A percentile compares a stretch with the other conserved stretches of the same genome.
These are phyloP conservation scores for Clavispora carvajalis DNA, from an alignment of 805 yeast genomes.

Conservation along the genomic window DNA sequence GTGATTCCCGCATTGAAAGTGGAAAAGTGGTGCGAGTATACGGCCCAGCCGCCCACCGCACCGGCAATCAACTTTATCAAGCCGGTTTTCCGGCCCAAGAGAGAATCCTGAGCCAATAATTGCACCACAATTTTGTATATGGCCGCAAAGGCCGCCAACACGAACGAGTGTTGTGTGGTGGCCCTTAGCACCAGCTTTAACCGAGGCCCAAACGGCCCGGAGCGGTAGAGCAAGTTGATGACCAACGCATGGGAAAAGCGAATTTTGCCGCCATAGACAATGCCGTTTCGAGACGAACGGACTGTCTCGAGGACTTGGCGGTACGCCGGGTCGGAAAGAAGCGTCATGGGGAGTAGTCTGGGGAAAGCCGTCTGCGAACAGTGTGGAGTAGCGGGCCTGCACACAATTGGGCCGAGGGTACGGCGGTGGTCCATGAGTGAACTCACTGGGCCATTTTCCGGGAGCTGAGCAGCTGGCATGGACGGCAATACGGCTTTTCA, in stretches of 20 bases:
- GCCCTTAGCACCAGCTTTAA: constrained; percentile 44
- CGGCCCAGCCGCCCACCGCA: constrained; percentile 37
- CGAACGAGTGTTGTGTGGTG: constrained; percentile 50
- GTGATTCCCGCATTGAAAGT: constrained; percentile 47
- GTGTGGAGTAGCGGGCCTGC: constrained; percentile 5
- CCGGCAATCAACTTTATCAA: constrained; percentile 36
- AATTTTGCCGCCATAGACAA: constrained; percentile 57
- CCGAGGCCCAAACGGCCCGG: constrained; percentile 45
- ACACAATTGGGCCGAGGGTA: not conserved
- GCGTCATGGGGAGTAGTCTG: constrained; percentile 10
- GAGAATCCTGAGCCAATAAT: constrained; percentile 25
- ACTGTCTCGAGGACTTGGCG: constrained; percentile 30
- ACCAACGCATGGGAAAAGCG: constrained; percentile 63
- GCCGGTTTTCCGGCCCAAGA: constrained; percentile 28
- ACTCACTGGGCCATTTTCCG: no score
- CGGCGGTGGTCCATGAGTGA: no score
- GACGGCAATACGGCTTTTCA: no score
- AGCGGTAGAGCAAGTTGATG: constrained; percentile 50
- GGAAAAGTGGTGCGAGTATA: constrained; percentile 40
- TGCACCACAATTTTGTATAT: constrained; percentile 41
- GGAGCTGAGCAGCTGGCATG: no score
- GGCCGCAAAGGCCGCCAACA: constrained; percentile 52
- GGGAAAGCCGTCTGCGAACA: not conserved
- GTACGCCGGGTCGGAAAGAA: constrained; percentile 19
- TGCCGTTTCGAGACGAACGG: constrained; percentile 41